Percentiles rank a stretch among this genome's conserved stretches.
These are phyloP conservation scores for Multifurca ochricompacta DNA, from an alignment of 768 basidiomycete species.

Conservation along the genomic window DNA sequence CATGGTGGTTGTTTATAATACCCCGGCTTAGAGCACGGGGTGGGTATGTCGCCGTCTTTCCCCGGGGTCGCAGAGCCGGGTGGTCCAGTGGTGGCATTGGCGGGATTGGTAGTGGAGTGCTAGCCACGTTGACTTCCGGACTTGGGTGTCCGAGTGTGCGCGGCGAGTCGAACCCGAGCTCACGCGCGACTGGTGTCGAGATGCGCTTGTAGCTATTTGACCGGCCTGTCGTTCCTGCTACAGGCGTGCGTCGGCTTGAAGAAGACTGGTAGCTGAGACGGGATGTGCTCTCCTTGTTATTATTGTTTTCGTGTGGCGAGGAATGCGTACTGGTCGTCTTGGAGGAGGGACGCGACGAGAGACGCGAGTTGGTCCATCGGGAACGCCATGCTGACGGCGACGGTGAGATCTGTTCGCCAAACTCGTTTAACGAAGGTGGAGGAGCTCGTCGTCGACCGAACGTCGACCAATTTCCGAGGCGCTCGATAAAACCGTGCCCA, in stretches of 20 bases:
- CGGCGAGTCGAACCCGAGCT: slow-evolving; percentile 30
- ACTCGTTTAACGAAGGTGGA: slow-evolving; percentile 15
- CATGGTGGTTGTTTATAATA: slow-evolving; percentile 18
- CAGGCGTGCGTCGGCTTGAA: slow-evolving; percentile 22
- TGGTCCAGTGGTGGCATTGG: slow-evolving; percentile 47
- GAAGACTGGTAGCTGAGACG: slow-evolving; percentile 23
- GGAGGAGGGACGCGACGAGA: slow-evolving; percentile 23
- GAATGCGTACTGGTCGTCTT: slow-evolving; percentile 25
- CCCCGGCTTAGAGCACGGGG: slow-evolving; percentile 11
- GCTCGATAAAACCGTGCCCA: slow-evolving; percentile 10
- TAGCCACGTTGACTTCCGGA: slow-evolving; percentile 24
- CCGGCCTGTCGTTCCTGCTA: not conserved
- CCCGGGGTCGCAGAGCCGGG: slow-evolving; percentile 15
- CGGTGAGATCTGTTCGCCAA: slow-evolving; percentile 14
- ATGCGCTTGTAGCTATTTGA: slow-evolving; percentile 1
- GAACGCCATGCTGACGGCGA: slow-evolving; percentile 21
- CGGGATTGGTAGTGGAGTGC: slow-evolving; percentile 43
- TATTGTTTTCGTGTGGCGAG: slow-evolving; percentile 28
- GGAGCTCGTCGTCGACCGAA: slow-evolving; percentile 28
- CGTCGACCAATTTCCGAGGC: slow-evolving; percentile 30
- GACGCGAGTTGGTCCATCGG: slow-evolving; percentile 8
- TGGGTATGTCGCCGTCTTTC: slow-evolving; percentile 21
- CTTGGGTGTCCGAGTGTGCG: slow-evolving; percentile 36
- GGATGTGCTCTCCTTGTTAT: slow-evolving; percentile 10
- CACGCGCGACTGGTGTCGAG: slow-evolving; percentile 26